Evolutionary conservation across 164 flowering plant species (phyloP).

Genomic region (Stephania japonica): DNA sequence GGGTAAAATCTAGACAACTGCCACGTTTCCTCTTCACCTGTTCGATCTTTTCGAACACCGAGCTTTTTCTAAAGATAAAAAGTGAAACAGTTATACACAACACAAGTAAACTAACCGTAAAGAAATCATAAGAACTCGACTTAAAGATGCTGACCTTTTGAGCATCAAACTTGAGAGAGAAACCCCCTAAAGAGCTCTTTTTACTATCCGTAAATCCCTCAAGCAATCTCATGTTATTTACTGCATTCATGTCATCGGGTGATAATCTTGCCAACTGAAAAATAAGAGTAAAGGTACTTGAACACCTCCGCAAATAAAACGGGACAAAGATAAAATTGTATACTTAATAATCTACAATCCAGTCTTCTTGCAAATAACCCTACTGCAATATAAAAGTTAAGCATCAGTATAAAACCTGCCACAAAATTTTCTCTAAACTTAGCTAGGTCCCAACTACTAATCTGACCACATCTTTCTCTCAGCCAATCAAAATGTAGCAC

Average conservation of each 20-base stretch:
- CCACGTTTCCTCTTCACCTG: constrained; percentile 78
- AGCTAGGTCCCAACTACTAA: no score
- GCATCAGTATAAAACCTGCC: no score
- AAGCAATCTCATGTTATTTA: constrained; percentile 69
- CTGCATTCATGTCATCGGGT: constrained; percentile 77
- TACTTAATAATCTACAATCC: neutral
- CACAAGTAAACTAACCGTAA: neutral
- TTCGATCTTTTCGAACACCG: constrained; percentile 77
- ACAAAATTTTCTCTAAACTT: no score
- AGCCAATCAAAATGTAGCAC: no score
- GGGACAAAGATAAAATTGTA: neutral
- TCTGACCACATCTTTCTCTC: no score
- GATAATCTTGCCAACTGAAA: constrained; percentile 72
- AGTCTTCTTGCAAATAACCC: neutral
- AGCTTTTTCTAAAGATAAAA: constrained; percentile 49
- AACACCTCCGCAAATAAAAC: neutral
- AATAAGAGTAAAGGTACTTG: neutral
- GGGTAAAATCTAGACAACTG: constrained; percentile 88
- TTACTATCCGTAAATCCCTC: constrained; percentile 51
- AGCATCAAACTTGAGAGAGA: constrained; percentile 82
- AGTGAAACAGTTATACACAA: neutral
- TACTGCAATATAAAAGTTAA: neutral
- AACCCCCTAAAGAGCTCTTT: constrained; percentile 54
- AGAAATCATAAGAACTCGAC: neutral
- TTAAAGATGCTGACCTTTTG: constrained; percentile 50